phyloP scores from a whole-genome alignment of 2,329 filamentous ascomycete species.

The Colletotrichum sidae region DNA sequence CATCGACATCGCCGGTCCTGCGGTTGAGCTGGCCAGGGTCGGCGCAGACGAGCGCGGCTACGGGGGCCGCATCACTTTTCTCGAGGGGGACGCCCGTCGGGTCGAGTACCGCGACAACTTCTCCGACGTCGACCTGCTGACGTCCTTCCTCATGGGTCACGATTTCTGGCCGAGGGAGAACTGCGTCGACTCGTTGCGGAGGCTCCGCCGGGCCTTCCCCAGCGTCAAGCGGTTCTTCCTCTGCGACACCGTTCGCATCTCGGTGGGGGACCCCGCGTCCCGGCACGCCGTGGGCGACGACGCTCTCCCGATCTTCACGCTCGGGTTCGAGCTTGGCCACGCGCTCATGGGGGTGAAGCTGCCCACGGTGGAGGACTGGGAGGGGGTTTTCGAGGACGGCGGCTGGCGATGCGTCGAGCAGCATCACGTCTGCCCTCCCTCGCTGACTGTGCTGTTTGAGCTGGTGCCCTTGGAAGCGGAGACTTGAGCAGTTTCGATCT shows the following conservation, averaged over 20 bases:
- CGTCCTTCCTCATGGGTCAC: constrained; percentile 39
- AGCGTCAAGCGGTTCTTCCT: too few relatives aligned
- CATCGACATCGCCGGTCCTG: constrained; percentile 33
- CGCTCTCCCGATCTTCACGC: constrained; percentile 33
- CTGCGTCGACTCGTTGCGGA: not conserved
- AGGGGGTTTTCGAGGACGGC: constrained; percentile 28
- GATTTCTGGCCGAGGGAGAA: constrained; percentile 39
- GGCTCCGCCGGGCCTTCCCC: too few relatives aligned
- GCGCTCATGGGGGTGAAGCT: constrained; percentile 35
- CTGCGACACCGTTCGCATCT: too few relatives aligned
- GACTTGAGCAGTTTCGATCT: too few relatives aligned
- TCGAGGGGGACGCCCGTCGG: constrained; percentile 24
- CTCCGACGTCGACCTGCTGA: constrained; percentile 35
- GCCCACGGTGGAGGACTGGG: constrained; percentile 38
- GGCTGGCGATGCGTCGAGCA: too few relatives aligned
- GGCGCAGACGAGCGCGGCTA: not conserved
- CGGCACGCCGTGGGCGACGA: constrained; percentile 11
- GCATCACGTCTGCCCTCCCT: too few relatives aligned
- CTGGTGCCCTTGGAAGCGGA: too few relatives aligned
- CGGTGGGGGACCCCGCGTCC: constrained; percentile 5
- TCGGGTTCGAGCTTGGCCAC: constrained; percentile 37
- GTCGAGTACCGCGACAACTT: constrained; percentile 32
- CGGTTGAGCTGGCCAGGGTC: constrained; percentile 30
- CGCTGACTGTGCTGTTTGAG: too few relatives aligned
- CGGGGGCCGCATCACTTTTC: constrained; percentile 5